Percentiles rank a stretch among this genome's conserved stretches.
Evolutionary conservation across 306 rosid species (phyloP).

Genomic region (Luffa aegyptiaca): DNA sequence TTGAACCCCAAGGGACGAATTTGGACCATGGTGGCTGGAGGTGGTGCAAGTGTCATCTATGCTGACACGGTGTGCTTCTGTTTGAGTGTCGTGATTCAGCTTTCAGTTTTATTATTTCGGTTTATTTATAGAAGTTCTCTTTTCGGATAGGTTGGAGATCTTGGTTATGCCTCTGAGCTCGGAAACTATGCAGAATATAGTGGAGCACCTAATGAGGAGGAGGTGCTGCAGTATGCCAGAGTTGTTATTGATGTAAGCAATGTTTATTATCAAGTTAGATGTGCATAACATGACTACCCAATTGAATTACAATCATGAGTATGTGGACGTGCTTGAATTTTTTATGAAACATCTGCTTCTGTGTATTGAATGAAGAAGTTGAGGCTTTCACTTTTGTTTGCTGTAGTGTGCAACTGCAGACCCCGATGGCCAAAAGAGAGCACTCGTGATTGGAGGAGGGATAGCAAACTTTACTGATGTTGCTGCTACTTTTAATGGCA

Average conservation of each 20-base stretch:
- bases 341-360: background rate
- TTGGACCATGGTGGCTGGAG: constrained; percentile 99
- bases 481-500: constrained; percentile 92
- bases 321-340: background rate
- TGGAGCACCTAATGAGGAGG: constrained; percentile 98
- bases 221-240: constrained; percentile 94
- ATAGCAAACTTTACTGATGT: constrained; percentile 97
- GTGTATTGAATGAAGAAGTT: background rate
- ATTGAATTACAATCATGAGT: background rate
- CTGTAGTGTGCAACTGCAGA: constrained; percentile 84
- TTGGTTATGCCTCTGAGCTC: constrained; percentile 90
- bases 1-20: constrained; percentile 82
- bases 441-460: constrained; percentile 96
- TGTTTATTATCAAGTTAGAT: background rate
- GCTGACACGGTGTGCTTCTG: constrained; percentile 65
- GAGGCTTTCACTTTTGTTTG: constrained; percentile 4
- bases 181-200: constrained; percentile 99
- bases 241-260: constrained; percentile 84
- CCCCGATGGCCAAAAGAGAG: constrained; percentile 83
- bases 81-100: background rate
- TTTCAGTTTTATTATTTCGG: background rate
- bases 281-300: background rate
- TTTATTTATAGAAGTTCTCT: background rate
- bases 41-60: constrained; percentile 98
- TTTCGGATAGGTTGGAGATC: constrained; percentile 74